Evolutionary conservation across 148 eudicot species (phyloP), one percentile per base, ranked within the genome.

Genomic region (Pouteria glomerata): DNA sequence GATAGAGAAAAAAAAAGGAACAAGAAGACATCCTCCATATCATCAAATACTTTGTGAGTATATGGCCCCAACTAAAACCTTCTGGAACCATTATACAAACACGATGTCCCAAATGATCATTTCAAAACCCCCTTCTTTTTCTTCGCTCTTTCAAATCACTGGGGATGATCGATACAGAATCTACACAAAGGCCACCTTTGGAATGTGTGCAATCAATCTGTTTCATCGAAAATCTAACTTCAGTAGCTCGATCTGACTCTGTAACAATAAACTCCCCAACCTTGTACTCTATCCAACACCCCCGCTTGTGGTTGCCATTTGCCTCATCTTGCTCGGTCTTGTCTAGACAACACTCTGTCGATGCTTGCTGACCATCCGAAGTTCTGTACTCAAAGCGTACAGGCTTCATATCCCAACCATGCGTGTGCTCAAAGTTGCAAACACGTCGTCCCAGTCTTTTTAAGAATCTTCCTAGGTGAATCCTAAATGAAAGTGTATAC

Each of bases 201-300:
- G 99, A 95, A 81, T 95, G 99, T 3, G 99, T 95, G 85, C 99
- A 95, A 62, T 95, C 99, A 14, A 95, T 95, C 71, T 95, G 99
- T 81, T 95, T 92, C 92, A 92, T 90, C 0, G 94, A 92, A 74
- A 92, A 95, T 64, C 73, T 83, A 61, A 95, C 79, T 81, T 95
- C 99, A 1, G 83, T 84, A 14, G 73, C 70, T 37, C 89, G 76
- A 52, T 83, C 85, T 0, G 90, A 74, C 24, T 84, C 87, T 8
- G 64, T 76, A 19, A 95, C 90, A 10, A 77, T 47, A 34, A 95
- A 92, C 62, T 95, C 92, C 30, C 99, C 99, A 0, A 95, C 97
- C 78, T 83, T 90, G 70, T 88, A 88, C 19, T 95, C 99, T 51
- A 95, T 74, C 99, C 99, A 95, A 47, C 88, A 80, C 55, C 99